Percentiles rank a stretch among this genome's conserved stretches.
Conservation (phyloP, 768 basidiomycete species). For the Termitomyces sp. region DNA sequence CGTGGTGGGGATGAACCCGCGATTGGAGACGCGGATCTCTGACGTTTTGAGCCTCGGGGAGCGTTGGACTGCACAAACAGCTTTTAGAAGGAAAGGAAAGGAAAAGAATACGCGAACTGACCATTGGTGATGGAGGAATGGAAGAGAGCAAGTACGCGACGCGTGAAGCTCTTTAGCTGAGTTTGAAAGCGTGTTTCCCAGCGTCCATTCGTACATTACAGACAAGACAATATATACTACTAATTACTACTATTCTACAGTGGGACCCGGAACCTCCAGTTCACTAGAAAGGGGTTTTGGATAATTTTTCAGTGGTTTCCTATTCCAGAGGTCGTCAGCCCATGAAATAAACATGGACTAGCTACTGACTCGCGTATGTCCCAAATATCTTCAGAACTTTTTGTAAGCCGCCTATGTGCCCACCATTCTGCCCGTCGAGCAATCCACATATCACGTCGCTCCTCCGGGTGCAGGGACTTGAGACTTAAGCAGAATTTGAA, state of each 20-base stretch:
- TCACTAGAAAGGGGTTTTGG: conserved; percentile 31
- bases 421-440: conserved; percentile 89
- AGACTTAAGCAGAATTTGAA: conserved; percentile 93
- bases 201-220: background rate
- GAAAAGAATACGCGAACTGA: conserved; percentile 16
- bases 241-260: conserved; percentile 2
- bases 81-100: background rate
- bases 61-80: conserved; percentile 17
- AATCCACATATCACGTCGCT: conserved; percentile 81
- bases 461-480: conserved; percentile 73
- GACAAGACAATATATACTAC: background rate
- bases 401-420: conserved; percentile 67
- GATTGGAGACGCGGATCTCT: conserved; percentile 49
- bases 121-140: conserved; percentile 27
- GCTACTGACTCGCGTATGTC: conserved; percentile 68
- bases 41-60: conserved; percentile 53
- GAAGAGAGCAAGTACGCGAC: conserved; percentile 31
- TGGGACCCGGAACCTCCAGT: background rate
- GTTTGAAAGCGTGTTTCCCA: conserved; percentile 33
- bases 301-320: conserved; percentile 46
- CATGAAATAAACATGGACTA: no score
- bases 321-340: conserved; percentile 16
- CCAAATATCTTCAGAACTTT: conserved; percentile 96
- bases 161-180: conserved; percentile 34
- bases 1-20: conserved; percentile 44